Percentiles rank a stretch among this genome's conserved stretches.
Conservation (phyloP, 2,329 filamentous ascomycete species). For the Pseudogymnoascus sp. region DNA sequence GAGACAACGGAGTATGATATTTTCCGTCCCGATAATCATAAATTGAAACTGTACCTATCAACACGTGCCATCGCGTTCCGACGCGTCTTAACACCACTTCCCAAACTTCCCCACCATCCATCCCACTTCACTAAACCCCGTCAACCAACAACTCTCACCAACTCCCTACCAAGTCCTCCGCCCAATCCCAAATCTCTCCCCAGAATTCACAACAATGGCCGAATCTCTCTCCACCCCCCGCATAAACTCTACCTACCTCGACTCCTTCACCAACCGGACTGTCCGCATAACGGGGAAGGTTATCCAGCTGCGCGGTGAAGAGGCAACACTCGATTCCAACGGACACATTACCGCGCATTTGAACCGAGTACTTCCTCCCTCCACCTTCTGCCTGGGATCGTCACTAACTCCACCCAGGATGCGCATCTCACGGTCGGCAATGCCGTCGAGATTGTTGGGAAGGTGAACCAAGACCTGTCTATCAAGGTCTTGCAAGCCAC, state of each 20-base stretch:
- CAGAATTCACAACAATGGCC: conserved; percentile 49
- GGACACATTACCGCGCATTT: conserved; percentile 70
- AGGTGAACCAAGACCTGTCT: conserved; percentile 66
- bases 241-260: conserved; percentile 72
- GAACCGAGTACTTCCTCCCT: conserved; percentile 51
- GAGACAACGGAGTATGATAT: neutral
- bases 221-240: conserved; percentile 69
- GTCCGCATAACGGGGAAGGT: conserved; percentile 86
- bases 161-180: neutral
- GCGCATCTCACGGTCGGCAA: conserved; percentile 63
- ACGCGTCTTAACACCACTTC: conserved; percentile 1
- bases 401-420: conserved; percentile 45
- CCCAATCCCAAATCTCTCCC: neutral
- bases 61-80: conserved; percentile 3
- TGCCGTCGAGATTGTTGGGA: conserved; percentile 71
- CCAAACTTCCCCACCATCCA: conserved; percentile 10
- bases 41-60: neutral
- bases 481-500: conserved; percentile 64
- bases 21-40: neutral
- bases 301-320: conserved; percentile 71
- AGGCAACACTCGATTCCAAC: conserved; percentile 72
- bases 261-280: conserved; percentile 65
- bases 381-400: neutral
- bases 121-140: neutral
- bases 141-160: conserved; percentile 10